These are phyloP conservation scores for Cryptomeria japonica DNA, from an alignment of 75 land plant genomes.

Conservation along the genomic window DNA sequence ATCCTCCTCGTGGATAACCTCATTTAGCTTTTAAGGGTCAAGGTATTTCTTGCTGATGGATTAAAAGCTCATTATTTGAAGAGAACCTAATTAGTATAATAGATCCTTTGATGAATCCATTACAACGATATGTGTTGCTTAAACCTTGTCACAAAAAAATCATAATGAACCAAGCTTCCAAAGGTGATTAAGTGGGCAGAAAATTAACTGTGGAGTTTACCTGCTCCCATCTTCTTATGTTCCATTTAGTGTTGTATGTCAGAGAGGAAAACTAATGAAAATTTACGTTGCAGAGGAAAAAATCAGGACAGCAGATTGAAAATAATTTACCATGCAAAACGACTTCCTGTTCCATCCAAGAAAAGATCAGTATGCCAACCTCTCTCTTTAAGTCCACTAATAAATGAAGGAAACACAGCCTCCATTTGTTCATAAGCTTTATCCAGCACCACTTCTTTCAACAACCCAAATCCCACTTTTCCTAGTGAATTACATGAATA, in stretches of 20 bases:
- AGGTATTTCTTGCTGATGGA: background rate
- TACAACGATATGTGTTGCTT: background rate
- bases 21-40: background rate
- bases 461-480: slow-evolving; percentile 11
- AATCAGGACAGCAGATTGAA: background rate
- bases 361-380: slow-evolving; percentile 97
- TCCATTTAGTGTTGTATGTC: background rate
- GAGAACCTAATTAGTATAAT: background rate
- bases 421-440: slow-evolving; percentile 75
- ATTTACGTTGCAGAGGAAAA: background rate
- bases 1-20: background rate
- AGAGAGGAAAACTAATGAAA: background rate
- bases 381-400: slow-evolving; percentile 60
- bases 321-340: slow-evolving; percentile 59
- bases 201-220: background rate
- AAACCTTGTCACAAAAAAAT: background rate
- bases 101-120: background rate
- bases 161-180: background rate
- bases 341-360: slow-evolving; percentile 78
- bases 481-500: background rate
- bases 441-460: slow-evolving; percentile 21
- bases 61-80: background rate
- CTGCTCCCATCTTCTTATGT: background rate
- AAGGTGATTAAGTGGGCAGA: background rate
- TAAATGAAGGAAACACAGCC: slow-evolving; percentile 49